These are phyloP conservation scores for Lasiodiplodia theobromae DNA, from an alignment of 2,329 filamentous ascomycete species.

Conservation along the genomic window DNA sequence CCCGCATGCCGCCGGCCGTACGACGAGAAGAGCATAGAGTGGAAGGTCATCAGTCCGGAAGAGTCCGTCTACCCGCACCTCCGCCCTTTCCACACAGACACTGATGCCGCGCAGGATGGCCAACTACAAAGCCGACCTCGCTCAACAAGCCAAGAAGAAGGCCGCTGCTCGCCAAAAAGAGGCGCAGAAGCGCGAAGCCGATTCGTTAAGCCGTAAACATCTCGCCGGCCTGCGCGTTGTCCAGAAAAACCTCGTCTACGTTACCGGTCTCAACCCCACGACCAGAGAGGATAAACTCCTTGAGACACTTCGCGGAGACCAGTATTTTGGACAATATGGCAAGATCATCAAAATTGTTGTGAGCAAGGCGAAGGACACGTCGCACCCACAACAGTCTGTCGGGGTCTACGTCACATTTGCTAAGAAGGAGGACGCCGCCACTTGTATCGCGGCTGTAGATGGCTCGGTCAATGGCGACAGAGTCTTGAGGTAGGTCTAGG, in stretches of 20 bases:
- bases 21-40: conserved; percentile 96
- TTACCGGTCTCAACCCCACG: conserved; percentile 90
- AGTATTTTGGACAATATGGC: conserved; percentile 98
- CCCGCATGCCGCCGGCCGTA: conserved; percentile 96
- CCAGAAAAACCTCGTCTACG: conserved; percentile 98
- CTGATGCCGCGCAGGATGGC: conserved; percentile 63
- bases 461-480: conserved; percentile 91
- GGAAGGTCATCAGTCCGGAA: conserved; percentile 92
- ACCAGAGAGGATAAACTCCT: conserved; percentile 92
- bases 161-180: conserved; percentile 91
- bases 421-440: conserved; percentile 85
- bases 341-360: conserved; percentile 99
- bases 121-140: conserved; percentile 76
- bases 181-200: conserved; percentile 93
- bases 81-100: conserved; percentile 15
- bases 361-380: conserved; percentile 86
- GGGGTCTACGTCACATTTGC: conserved; percentile 99
- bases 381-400: conserved; percentile 77
- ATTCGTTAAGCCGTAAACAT: conserved; percentile 94
- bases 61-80: conserved; percentile 69
- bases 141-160: conserved; percentile 89
- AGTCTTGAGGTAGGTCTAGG: conserved; percentile 74
- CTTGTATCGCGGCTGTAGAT: conserved; percentile 91
- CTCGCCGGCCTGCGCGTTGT: conserved; percentile 94
- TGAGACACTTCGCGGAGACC: conserved; percentile 84